Base-by-base conservation (phyloP, 495 filamentous ascomycete species). In the Penicillium manginii region DNA sequence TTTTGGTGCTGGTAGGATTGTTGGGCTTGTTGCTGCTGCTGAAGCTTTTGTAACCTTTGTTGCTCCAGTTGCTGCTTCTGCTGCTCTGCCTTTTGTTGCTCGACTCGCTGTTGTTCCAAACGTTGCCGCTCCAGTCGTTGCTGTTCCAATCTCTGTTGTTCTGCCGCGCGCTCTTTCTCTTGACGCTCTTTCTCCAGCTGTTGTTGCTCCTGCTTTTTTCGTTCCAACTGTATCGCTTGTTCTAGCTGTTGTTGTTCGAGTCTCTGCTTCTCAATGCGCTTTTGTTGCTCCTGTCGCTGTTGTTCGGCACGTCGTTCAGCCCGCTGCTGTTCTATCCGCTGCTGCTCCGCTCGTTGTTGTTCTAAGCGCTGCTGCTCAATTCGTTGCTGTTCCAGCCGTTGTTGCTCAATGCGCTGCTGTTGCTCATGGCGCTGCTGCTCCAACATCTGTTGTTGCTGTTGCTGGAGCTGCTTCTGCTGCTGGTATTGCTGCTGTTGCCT, bases 401-500 rank as follows among this genome's bases (percentile, higher is more conserved):
- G 61, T 35, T 66, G 62, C 26, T 60, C 57, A 4, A 59, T 10
- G 2, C 55, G 52, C 33, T 63, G 61, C n/a, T 66, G 64, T 9
- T 68, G 63, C 17, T 64, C 32, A 10, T 52, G 45, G 40, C 66
- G 62, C 39, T 69, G 69, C 50, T 72, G 67, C 54, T 72, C 62
- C 9, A 53, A 32, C 40, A 63, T 62, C 42, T 59, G 57, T 22
- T 63, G 46, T 12, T 56, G 43, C 50, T 67, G 40, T 18, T 62
- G 59, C 18, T 67, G 60, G 5, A 61, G 48, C 35, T 67, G 68
- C 37, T 69, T 64, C 31, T 62, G 54, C 35, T 67, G 66, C 33
- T 73, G 71, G 9, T 63, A 62, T 31, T 71, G 64, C 21, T 63
- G 65, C 19, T 63, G 65, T 22, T 72, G 62, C 32, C 59, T 56